phyloP scores from a whole-genome alignment of 2,329 filamentous ascomycete genomes.

The Alternaria longipes region DNA sequence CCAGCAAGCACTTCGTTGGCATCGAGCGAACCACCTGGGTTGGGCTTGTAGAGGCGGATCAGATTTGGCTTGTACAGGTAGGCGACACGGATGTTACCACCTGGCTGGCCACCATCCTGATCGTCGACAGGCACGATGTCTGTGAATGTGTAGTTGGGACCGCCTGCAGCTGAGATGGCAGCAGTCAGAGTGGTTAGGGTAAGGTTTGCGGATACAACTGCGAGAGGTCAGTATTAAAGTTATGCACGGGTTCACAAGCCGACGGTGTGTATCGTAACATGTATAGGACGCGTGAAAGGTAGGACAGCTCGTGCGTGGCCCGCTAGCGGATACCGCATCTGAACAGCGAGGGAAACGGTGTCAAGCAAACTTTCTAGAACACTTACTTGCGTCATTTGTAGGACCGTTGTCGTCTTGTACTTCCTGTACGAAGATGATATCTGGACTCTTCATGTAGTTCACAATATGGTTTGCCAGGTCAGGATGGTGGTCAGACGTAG shows the following conservation, averaged over 20 bases:
- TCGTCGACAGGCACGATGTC: slow-evolving; percentile 68
- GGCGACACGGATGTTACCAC: slow-evolving; percentile 75
- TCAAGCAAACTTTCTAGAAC: slow-evolving; percentile 10
- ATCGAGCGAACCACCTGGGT: slow-evolving; percentile 63
- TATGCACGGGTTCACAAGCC: background rate
- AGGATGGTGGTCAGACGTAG: slow-evolving; percentile 65
- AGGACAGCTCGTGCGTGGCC: background rate
- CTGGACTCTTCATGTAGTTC: slow-evolving; percentile 68
- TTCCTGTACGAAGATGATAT: slow-evolving; percentile 75
- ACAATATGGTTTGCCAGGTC: slow-evolving; percentile 72
- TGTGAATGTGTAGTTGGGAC: slow-evolving; percentile 65
- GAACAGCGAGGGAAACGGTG: background rate
- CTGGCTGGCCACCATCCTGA: slow-evolving; percentile 71
- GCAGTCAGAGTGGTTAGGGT: slow-evolving; percentile 66
- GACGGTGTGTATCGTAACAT: background rate
- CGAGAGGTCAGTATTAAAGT: slow-evolving; percentile 11
- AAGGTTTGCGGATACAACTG: slow-evolving; percentile 62
- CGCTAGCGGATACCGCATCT: background rate
- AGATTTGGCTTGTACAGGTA: slow-evolving; percentile 73
- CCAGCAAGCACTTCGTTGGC: slow-evolving; percentile 67
- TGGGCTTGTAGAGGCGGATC: slow-evolving; percentile 67
- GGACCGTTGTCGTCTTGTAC: slow-evolving; percentile 73
- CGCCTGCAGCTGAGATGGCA: slow-evolving; percentile 62
- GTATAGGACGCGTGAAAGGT: background rate
- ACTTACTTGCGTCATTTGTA: slow-evolving; percentile 65